These are phyloP conservation scores for Pseudogymnoascus sp. DNA, from an alignment of 2,329 filamentous ascomycete genomes.

Conservation along the genomic window DNA sequence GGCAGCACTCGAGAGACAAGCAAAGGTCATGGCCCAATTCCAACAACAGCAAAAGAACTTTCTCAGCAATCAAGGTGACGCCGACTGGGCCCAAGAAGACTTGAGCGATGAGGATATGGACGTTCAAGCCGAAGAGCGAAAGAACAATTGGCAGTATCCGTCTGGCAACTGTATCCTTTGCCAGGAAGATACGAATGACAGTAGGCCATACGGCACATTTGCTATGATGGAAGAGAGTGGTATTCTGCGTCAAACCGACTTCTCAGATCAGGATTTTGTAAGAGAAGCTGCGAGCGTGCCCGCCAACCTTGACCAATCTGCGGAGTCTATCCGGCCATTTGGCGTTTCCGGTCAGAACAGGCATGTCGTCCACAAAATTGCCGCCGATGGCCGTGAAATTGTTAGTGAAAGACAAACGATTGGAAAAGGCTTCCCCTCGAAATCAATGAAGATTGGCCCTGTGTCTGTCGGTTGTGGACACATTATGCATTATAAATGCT, in stretches of 20 bases:
- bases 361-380: constrained; percentile 65
- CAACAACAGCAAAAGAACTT: constrained; percentile 96
- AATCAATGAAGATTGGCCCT: constrained; percentile 60
- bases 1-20: constrained; percentile 80
- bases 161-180: constrained; percentile 90
- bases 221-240: constrained; percentile 79
- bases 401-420: constrained; percentile 70
- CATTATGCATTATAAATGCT: constrained; percentile 97
- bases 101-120: constrained; percentile 61
- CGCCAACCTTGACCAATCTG: constrained; percentile 72
- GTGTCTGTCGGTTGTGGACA: constrained; percentile 90
- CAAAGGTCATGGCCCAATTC: constrained; percentile 94
- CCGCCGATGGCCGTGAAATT: constrained; percentile 61
- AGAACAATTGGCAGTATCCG: constrained; percentile 82
- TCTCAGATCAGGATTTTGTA: constrained; percentile 74
- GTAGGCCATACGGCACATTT: constrained; percentile 85
- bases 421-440: constrained; percentile 77
- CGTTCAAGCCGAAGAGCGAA: constrained; percentile 51
- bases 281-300: constrained; percentile 75
- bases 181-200: constrained; percentile 90
- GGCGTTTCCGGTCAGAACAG: constrained; percentile 85
- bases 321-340: constrained; percentile 77
- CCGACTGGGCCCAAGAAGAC: constrained; percentile 81
- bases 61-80: constrained; percentile 74
- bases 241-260: constrained; percentile 78